Conservation (phyloP, 768 basidiomycete species). For the Albatrellus ellisii region DNA sequence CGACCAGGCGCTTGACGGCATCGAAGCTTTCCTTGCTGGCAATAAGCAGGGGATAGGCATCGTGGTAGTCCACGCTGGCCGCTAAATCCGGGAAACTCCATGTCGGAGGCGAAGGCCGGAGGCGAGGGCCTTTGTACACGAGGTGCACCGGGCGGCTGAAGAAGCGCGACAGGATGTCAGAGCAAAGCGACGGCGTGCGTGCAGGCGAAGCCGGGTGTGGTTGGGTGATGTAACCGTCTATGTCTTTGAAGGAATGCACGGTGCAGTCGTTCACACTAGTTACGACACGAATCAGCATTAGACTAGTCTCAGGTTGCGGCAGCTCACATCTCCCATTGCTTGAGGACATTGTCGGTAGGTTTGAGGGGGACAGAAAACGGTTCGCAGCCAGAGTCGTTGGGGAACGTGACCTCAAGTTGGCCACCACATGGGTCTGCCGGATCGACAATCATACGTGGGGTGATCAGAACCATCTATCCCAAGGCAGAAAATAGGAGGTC, state of each 20-base stretch:
- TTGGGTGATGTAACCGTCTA: slow-evolving; percentile 60
- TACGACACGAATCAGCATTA: background rate
- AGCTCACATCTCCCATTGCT: slow-evolving; percentile 48
- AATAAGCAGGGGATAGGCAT: slow-evolving; percentile 57
- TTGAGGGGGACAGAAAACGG: slow-evolving; percentile 46
- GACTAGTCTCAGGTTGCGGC: slow-evolving; percentile 16
- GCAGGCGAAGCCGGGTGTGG: slow-evolving; percentile 17
- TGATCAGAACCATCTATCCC: slow-evolving; percentile 54
- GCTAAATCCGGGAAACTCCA: slow-evolving; percentile 41
- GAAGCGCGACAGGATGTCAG: slow-evolving; percentile 45
- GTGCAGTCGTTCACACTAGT: slow-evolving; percentile 40
- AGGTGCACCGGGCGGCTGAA: slow-evolving; percentile 49
- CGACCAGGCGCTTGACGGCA: slow-evolving; percentile 39
- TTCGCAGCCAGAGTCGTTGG: slow-evolving; percentile 41
- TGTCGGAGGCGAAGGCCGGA: slow-evolving; percentile 39
- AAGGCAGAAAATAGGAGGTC: background rate
- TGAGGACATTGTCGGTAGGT: slow-evolving; percentile 23
- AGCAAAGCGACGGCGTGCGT: slow-evolving; percentile 28
- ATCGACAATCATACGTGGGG: slow-evolving; percentile 39
- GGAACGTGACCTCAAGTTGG: slow-evolving; percentile 42
- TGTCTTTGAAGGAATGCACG: slow-evolving; percentile 31
- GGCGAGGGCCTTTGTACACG: slow-evolving; percentile 48
- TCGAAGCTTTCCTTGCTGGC: slow-evolving; percentile 53
- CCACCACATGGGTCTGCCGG: slow-evolving; percentile 32
- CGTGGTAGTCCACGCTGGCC: slow-evolving; percentile 29